These are phyloP conservation scores for Coemansia sp. DNA, from an alignment of 192 early-diverging fungal species.

Conservation along the genomic window DNA sequence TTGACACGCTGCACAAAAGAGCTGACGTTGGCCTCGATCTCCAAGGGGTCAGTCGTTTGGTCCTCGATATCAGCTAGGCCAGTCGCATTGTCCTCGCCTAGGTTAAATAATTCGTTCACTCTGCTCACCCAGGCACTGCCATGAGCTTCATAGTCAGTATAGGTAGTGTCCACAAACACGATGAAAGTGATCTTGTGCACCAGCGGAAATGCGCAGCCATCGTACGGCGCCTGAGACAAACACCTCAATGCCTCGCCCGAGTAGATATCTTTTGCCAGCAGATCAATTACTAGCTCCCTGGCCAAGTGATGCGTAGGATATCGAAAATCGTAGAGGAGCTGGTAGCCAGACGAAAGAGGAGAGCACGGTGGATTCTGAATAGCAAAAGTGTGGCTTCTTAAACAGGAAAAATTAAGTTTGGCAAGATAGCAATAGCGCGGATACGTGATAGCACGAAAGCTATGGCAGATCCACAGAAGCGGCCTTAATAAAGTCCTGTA, in stretches of 20 bases:
- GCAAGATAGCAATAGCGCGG: not conserved
- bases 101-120: not conserved
- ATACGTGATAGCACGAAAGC: not conserved
- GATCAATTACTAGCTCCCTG: not conserved
- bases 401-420: not conserved
- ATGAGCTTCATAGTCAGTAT: not conserved
- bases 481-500: not conserved
- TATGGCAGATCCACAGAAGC: not conserved
- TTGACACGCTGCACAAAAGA: not conserved
- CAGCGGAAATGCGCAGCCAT: not conserved
- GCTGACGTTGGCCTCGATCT: not conserved
- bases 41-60: not conserved
- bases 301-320: not conserved
- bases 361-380: not conserved
- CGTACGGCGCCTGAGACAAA: too few relatives aligned
- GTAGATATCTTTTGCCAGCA: not conserved
- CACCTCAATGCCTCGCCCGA: not conserved
- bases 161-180: not conserved
- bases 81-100: not conserved
- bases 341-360: not conserved
- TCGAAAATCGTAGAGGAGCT: not conserved
- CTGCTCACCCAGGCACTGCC: not conserved
- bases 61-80: too few relatives aligned
- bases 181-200: not conserved
- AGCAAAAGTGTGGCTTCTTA: not conserved